Conservation (phyloP, 1,284 basidiomycete genomes). For the Malassezia brasiliensis region DNA sequence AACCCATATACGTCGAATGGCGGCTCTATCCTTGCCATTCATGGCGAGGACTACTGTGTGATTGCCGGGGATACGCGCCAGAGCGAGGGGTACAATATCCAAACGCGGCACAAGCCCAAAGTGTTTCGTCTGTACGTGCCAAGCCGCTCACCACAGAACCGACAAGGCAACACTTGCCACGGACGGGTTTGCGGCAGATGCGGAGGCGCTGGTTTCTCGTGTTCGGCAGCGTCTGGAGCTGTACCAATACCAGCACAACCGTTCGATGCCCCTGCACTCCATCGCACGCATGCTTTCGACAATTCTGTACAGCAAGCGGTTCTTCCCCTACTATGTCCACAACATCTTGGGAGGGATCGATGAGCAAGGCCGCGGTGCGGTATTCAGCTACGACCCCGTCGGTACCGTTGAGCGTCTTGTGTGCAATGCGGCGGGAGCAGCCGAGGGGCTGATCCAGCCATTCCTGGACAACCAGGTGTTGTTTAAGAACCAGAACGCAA, state of each 20-base stretch:
- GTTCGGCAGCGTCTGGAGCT: slow-evolving; percentile 39
- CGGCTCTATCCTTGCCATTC: slow-evolving; percentile 44
- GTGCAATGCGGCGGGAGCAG: slow-evolving; percentile 44
- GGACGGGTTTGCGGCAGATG: slow-evolving; percentile 45
- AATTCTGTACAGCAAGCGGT: slow-evolving; percentile 46
- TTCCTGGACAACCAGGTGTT: slow-evolving; percentile 48
- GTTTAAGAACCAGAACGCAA: slow-evolving; percentile 42
- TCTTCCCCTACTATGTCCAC: slow-evolving; percentile 49
- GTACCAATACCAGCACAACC: slow-evolving; percentile 44
- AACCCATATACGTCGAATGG: slow-evolving; percentile 45
- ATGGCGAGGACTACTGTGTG: slow-evolving; percentile 45
- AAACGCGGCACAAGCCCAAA: slow-evolving; percentile 48
- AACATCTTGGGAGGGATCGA: slow-evolving; percentile 48
- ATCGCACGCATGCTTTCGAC: slow-evolving; percentile 46
- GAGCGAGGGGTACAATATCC: slow-evolving; percentile 46
- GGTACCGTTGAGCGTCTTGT: slow-evolving; percentile 45
- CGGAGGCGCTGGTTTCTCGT: slow-evolving; percentile 40
- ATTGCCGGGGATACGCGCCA: slow-evolving; percentile 46
- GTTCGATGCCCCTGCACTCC: slow-evolving; percentile 42
- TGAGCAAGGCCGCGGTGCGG: slow-evolving; percentile 45
- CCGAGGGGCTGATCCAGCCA: slow-evolving; percentile 45
- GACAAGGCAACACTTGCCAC: slow-evolving; percentile 45
- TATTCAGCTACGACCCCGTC: slow-evolving; percentile 46
- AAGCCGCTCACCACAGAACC: slow-evolving; percentile 14
- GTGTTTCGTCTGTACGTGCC: slow-evolving; percentile 35